These are phyloP conservation scores for Thelonectria blattea DNA, from an alignment of 2,329 filamentous ascomycete species.

Conservation along the genomic window DNA sequence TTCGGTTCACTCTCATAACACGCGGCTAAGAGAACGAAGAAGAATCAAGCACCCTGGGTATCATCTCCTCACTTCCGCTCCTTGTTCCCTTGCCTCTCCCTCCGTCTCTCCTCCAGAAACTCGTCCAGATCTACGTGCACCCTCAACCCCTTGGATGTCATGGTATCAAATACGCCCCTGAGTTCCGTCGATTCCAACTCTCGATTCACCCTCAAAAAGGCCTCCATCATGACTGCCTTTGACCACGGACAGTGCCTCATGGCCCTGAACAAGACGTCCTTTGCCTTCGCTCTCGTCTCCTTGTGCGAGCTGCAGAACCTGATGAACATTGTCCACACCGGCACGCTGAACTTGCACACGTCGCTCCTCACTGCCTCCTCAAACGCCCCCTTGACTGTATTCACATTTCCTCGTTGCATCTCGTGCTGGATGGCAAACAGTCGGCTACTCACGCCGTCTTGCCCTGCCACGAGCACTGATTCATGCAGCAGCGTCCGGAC, in stretches of 20 bases:
- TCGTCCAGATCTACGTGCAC: conserved; percentile 60
- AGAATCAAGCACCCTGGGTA: background rate
- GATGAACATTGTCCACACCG: conserved; percentile 59
- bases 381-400: conserved; percentile 58
- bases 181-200: conserved; percentile 57
- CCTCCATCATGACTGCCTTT: conserved; percentile 58
- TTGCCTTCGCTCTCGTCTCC: conserved; percentile 49
- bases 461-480: conserved; percentile 50
- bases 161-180: conserved; percentile 53
- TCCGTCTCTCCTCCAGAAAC: conserved; percentile 47
- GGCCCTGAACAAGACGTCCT: conserved; percentile 56
- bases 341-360: conserved; percentile 46
- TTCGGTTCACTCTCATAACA: background rate
- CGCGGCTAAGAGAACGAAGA: background rate
- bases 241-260: conserved; percentile 56
- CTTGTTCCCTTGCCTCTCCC: conserved; percentile 20
- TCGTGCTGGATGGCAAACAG: conserved; percentile 61
- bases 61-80: conserved; percentile 9
- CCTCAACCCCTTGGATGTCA: conserved; percentile 56
- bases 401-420: conserved; percentile 52
- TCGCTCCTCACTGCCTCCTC: conserved; percentile 56
- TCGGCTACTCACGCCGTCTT: conserved; percentile 53
- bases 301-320: conserved; percentile 50
- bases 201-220: conserved; percentile 51
- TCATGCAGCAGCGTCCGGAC: conserved; percentile 69